Evolutionary conservation across 2,329 filamentous ascomycete species (phyloP).

Genomic region (Myriosclerotinia duriaeana): DNA sequence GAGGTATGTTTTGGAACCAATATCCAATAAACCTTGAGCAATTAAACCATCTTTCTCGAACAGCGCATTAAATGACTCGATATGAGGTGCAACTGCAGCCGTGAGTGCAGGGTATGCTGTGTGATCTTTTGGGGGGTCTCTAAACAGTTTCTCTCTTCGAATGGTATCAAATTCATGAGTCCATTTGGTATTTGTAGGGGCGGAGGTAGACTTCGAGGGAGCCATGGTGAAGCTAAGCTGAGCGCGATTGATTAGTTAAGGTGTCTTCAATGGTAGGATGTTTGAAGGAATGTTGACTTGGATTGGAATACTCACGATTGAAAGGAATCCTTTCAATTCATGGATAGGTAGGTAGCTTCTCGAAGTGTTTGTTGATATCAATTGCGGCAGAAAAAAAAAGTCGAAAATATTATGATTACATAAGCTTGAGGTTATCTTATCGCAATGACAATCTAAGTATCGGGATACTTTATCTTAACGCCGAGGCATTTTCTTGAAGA

Average conservation of each 20-base stretch:
- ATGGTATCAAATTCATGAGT: slow-evolving; percentile 82
- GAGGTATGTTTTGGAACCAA: slow-evolving; percentile 83
- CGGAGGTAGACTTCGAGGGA: slow-evolving; percentile 28
- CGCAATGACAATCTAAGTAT: background rate
- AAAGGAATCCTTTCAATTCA: slow-evolving; percentile 19
- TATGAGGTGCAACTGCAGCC: slow-evolving; percentile 83
- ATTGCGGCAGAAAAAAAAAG: slow-evolving; percentile 21
- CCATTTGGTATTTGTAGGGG: slow-evolving; percentile 67
- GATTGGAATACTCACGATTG: slow-evolving; percentile 10
- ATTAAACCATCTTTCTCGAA: slow-evolving; percentile 74
- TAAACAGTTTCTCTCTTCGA: slow-evolving; percentile 84
- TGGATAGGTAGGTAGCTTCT: background rate
- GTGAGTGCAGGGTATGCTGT: slow-evolving; percentile 86
- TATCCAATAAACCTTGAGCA: slow-evolving; percentile 77
- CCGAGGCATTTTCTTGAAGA: background rate
- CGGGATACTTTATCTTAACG: background rate
- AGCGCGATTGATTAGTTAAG: background rate
- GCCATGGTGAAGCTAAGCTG: slow-evolving; percentile 31
- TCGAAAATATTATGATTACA: slow-evolving; percentile 20
- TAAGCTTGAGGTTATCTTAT: slow-evolving; percentile 15
- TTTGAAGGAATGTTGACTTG: no score
- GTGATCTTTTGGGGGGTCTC: slow-evolving; percentile 81
- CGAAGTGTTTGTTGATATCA: slow-evolving; percentile 6
- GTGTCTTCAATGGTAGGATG: background rate
- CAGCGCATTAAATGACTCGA: slow-evolving; percentile 92